A percentile compares a stretch with the other conserved stretches of the same genome.
phyloP scores from a whole-genome alignment of 441 rosid species.

The Hura crepitans region DNA sequence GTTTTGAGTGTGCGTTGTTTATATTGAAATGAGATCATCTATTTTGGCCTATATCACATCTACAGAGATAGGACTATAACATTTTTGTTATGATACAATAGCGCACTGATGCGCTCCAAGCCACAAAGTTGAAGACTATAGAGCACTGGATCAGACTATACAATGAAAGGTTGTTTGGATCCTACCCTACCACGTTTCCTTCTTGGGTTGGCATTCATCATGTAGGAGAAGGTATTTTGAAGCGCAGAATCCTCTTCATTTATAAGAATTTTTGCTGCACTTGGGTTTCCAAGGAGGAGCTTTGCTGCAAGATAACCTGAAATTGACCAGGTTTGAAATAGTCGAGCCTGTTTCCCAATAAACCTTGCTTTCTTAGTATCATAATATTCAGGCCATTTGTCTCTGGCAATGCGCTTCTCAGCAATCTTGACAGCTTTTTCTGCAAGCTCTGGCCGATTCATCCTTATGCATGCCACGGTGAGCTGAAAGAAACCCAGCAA shows the following conservation, averaged over 20 bases:
- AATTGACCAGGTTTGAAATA: constrained; percentile 49
- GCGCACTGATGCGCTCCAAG: background rate
- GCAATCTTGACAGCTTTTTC: constrained; percentile 37
- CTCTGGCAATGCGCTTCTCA: constrained; percentile 37
- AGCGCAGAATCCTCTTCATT: constrained; percentile 46
- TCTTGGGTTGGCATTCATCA: constrained; percentile 42
- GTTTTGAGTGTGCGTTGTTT: background rate
- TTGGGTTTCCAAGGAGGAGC: constrained; percentile 34
- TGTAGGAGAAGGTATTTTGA: constrained; percentile 44
- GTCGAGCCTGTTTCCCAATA: constrained; percentile 42
- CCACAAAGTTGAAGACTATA: background rate
- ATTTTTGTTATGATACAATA: background rate
- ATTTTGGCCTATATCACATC: background rate
- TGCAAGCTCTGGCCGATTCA: constrained; percentile 40
- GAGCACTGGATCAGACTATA: constrained; percentile 17
- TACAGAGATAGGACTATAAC: background rate
- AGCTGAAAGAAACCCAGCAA: constrained; percentile 27
- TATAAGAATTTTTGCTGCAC: constrained; percentile 32
- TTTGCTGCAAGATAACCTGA: constrained; percentile 47
- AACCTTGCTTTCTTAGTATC: constrained; percentile 41
- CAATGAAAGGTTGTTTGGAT: constrained; percentile 33
- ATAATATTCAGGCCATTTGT: constrained; percentile 53
- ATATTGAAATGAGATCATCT: background rate
- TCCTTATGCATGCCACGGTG: constrained; percentile 45
- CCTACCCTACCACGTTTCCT: constrained; percentile 30